A percentile compares a stretch with the other conserved stretches of the same genome.
Conservation (phyloP, 1,284 basidiomycete genomes). For the Pisolithus thermaeus region DNA sequence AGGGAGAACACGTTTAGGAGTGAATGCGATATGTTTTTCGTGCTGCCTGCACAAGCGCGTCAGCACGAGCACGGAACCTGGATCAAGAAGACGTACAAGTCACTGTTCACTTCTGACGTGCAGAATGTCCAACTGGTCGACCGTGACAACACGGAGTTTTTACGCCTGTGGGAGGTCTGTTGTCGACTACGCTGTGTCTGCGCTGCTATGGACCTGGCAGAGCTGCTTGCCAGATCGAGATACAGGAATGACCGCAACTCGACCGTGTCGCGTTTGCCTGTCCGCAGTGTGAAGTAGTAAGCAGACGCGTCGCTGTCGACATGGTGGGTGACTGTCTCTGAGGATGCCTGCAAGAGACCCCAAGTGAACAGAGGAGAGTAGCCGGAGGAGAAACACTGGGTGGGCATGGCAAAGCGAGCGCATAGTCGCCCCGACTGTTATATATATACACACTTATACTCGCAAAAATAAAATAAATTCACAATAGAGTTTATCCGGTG, state of each 20-base stretch:
- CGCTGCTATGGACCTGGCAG: constrained; percentile 38
- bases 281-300: constrained; percentile 51
- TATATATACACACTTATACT: too few species aligned
- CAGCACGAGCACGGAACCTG: background rate
- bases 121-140: constrained; percentile 23
- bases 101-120: constrained; percentile 18
- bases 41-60: background rate
- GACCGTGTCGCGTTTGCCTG: constrained; percentile 29
- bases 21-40: background rate
- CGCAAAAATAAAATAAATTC: too few species aligned
- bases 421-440: too few species aligned
- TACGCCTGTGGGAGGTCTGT: constrained; percentile 29
- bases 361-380: constrained; percentile 27
- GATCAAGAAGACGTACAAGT: constrained; percentile 15
- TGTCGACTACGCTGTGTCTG: background rate
- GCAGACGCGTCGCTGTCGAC: constrained; percentile 23
- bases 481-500: too few species aligned
- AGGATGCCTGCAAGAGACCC: constrained; percentile 16
- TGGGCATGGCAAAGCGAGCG: background rate
- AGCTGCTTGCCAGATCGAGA: constrained; percentile 52
- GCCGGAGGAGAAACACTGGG: constrained; percentile 12
- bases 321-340: background rate
- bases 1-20: constrained; percentile 14
- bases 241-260: constrained; percentile 52
- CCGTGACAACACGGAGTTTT: constrained; percentile 27